Evolutionary conservation across 495 filamentous ascomycete genomes (phyloP), one percentile per base, ranked within the genome.

Genomic region (Ascobolus immersus): DNA sequence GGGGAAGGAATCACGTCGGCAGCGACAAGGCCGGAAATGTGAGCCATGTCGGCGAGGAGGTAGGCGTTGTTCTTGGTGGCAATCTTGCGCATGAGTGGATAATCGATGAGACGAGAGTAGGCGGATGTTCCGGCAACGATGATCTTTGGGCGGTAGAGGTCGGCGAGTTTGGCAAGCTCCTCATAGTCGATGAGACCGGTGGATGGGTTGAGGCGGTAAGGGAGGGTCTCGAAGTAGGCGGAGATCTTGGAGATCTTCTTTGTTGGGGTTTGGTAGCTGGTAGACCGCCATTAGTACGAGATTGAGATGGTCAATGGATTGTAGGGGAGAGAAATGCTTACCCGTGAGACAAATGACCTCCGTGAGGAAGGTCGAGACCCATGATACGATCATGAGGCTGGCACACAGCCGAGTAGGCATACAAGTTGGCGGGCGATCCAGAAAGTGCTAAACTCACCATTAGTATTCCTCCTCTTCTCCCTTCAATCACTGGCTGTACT

Each of bases 211-310:
- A 96, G 65, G 18, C 79, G 69, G 57, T 96, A 96, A 2, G 86
- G 86, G 9, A 96, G 52, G 4, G 89, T 94, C 60, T 96, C 86
- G 48, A 94, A 96, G 58, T 96, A 96, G 54, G 93, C 93, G 27
- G 86, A 94, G 36, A 96, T 74, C 44, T 77, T 76, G 11, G 86
- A 94, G 44, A 96, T 93, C 63, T 96, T 96, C 62, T 93, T 94
- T 27, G 77, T 81, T 2, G 89, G 82, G 9, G 74, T 93, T 54
- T 96, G 86, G 56, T 96, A 96, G 9, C 28, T 31, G n/a, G 7
- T 25, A 25, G 7, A 7, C 22, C 22, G 9, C 10, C 10, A 17
- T 10, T 10, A 17, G 0, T 13, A 8, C 12, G 14, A 17, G 9
- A 2, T 12, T 10, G 14, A 3, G 7, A 9, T n/a, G 10, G 12